Evolutionary conservation across 2,329 filamentous ascomycete species (phyloP), one percentile per base, ranked within the genome.

Genomic region (Rugonectria rugulosa): DNA sequence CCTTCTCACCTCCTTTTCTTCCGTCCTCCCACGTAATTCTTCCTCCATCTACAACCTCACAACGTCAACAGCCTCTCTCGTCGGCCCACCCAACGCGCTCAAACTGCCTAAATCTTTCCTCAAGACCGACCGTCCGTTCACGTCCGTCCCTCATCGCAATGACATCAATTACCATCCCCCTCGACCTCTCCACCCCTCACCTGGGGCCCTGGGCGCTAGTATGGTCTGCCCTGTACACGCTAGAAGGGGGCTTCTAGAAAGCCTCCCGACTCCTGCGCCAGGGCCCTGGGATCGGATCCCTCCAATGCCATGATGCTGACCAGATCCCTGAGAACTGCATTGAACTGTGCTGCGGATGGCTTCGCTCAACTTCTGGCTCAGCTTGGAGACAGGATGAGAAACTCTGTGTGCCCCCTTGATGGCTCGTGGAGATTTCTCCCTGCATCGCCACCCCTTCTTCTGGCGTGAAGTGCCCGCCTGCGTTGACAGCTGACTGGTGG

Each of bases 181-280:
- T 53, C 52, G 38, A 40, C 42, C 60, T 49, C 62, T 62, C 64
- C 62, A 65, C 62, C 55, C 44, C 24, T 29, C 17, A 43, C 36
- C 64, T 45, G 51, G 64, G 64, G 56, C 57, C 44, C 34, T 40
- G 15, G 37, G 31, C 60, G 53, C 64, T 64, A 60, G 59, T 46
- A 37, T 40, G 56, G 42, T 47, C 50, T 44, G 59, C 59, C 63
- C 61, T 58, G 62, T 44, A 57, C 56, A 26, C 65, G 65, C 65
- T 67, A 67, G 65, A 67, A 67, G 57, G 60, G 56, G 50, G 55
- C 61, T 67, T 67, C 65, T 67, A 67, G 65, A 67, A 62, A 54
- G 32, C 59, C 50, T 62, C 61, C 58, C 54, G 49, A 62, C 65
- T 64, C 64, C 63, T 66, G 51, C 47, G 57, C 65, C 60, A 34